Base-by-base conservation (phyloP, 768 basidiomycete genomes). In the Suillus subalutaceus region DNA sequence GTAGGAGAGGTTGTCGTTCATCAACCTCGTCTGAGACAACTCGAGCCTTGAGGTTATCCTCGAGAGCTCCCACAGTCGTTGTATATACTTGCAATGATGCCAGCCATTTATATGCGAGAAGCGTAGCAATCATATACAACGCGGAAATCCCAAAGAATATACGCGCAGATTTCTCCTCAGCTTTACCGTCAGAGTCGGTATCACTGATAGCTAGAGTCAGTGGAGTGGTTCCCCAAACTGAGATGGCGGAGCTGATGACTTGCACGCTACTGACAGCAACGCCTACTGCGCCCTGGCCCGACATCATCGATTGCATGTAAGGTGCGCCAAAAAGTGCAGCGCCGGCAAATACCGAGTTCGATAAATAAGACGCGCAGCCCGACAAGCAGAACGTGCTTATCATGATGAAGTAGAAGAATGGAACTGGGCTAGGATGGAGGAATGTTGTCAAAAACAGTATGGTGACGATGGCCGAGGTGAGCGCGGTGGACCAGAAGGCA, bases 221-320 rank as follows among this genome's bases (percentile, higher is more conserved):
- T 69, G 66, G 72, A 67, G 85, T 71, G 44, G 79, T 77, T 15
- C 81, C 79, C 80, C 80, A 82, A 18, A 91, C 79, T 10, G 90
- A 90, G 2, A 85, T 78, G 1, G 82, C 75, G 10, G 90, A 84
- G 66, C 92, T 88, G 41, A 88, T 67, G 9, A 94, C 84, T 71
- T 96, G 93, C 0, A 94, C 88, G 1, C 82, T 79, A 62, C 93
- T 93, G 67, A 96, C 88, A 1, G 87, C 88, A 15, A 96, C 92
- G 0, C 89, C 95, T 2, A 95, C 86, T 0, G 91, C 92, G 0
- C 91, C 94, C 77, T 96, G 93, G 13, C 93, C 94, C 3, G 93
- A 87, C 83, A 96, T 86, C 74, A 92, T 81, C 32, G 86, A 81
- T 74, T 95, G 91, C 62, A 96, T 84, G 15, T 88, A 88, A 8